A percentile compares a stretch with the other conserved stretches of the same genome.
Evolutionary conservation across 768 basidiomycete genomes (phyloP).

Genomic region (Scleroderma citrinum): DNA sequence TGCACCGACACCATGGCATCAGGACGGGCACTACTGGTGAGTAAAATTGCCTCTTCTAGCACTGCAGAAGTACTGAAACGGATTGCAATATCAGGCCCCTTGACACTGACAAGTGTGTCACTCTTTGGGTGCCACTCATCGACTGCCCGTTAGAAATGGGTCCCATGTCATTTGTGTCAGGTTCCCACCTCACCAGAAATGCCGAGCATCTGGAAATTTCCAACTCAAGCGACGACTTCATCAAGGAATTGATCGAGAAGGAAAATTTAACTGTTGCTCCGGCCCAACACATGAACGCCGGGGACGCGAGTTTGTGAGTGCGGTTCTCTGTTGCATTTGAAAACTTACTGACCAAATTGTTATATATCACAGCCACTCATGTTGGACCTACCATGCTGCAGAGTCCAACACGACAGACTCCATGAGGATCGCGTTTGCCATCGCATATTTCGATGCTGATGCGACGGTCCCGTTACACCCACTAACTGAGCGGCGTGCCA

Average conservation of each 20-base stretch:
- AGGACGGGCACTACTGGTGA: conserved; percentile 3
- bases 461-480: conserved; percentile 2
- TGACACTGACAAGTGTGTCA: conserved; percentile 6
- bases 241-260: conserved; percentile 1
- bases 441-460: conserved; percentile 2
- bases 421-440: not conserved
- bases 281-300: conserved; percentile 4
- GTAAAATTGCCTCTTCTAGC: not conserved
- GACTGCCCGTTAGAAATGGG: conserved; percentile 6
- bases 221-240: conserved; percentile 1
- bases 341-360: not conserved
- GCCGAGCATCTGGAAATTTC: conserved; percentile 4
- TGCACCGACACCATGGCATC: conserved; percentile 1
- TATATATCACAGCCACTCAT: conserved; percentile 2
- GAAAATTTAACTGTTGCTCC: conserved; percentile 1
- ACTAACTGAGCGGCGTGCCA: conserved; percentile 1
- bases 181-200: conserved; percentile 1
- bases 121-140: conserved; percentile 5
- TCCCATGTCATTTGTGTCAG: conserved; percentile 6
- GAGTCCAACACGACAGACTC: not conserved
- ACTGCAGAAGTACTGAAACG: not conserved
- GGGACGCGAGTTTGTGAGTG: conserved; percentile 6
- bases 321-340: not conserved
- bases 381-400: conserved; percentile 7
- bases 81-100: not conserved